phyloP scores from a whole-genome alignment of 495 filamentous ascomycete species.

The Aspergillus ellipticus region DNA sequence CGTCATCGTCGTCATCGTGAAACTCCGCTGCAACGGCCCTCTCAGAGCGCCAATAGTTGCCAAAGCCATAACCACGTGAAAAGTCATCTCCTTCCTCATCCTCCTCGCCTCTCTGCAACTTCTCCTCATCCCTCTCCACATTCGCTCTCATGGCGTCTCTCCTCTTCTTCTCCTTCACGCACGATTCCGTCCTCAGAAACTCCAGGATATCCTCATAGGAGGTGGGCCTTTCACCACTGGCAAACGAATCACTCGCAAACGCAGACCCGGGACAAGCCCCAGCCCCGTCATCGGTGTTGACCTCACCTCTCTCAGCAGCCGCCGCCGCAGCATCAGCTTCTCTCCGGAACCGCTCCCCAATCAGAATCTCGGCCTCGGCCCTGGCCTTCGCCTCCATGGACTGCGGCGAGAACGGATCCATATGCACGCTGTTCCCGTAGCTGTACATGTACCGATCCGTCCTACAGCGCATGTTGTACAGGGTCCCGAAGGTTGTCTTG shows the following conservation, averaged over 20 bases:
- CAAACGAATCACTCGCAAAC: too few relatives aligned
- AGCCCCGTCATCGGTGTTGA: not conserved
- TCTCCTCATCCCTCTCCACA: constrained; percentile 12
- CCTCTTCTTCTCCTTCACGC: constrained; percentile 1
- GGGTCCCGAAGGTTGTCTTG: not conserved
- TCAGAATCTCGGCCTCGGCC: constrained; percentile 11
- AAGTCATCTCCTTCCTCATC: constrained; percentile 4
- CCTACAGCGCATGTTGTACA: too few relatives aligned
- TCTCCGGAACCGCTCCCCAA: constrained; percentile 13
- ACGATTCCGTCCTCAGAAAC: not conserved
- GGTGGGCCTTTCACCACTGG: too few relatives aligned
- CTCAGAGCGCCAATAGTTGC: not conserved
- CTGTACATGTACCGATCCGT: constrained; percentile 28
- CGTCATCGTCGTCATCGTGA: not conserved
- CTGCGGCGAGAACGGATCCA: constrained; percentile 24
- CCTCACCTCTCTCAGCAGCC: constrained; percentile 3
- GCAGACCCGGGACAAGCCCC: not conserved
- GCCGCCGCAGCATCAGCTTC: not conserved
- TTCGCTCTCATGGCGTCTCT: too few relatives aligned
- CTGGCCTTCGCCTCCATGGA: constrained; percentile 22
- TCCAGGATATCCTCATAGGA: too few relatives aligned
- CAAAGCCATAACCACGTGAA: too few relatives aligned
- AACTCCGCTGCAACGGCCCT: not conserved
- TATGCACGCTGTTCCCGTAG: constrained; percentile 31
- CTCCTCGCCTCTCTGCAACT: not conserved